A percentile compares a stretch with the other conserved stretches of the same genome.
Evolutionary conservation across 2,329 filamentous ascomycete genomes (phyloP).

Genomic region (Curvularia lunata): DNA sequence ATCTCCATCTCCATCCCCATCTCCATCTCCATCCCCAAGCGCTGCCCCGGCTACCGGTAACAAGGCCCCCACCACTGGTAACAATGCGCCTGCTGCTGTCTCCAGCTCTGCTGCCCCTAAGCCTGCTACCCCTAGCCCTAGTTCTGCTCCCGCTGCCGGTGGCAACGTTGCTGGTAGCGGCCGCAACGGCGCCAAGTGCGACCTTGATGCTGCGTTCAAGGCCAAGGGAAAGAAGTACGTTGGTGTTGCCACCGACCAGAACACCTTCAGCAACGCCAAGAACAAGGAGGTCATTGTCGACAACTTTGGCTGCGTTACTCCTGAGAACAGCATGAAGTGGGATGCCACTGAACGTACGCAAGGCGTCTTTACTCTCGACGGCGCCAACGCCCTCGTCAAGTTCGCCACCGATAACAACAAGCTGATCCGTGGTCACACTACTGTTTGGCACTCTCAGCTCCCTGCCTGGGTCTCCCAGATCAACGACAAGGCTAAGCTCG

Average conservation of each 20-base stretch:
- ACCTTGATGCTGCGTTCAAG: constrained; percentile 63
- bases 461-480: constrained; percentile 65
- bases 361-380: constrained; percentile 62
- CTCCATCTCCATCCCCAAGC: too few species aligned
- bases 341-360: constrained; percentile 59
- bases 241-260: constrained; percentile 64
- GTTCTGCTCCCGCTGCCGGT: not conserved
- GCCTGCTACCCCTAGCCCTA: too few species aligned
- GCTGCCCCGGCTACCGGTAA: constrained; percentile 10
- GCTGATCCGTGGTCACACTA: constrained; percentile 67
- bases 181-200: constrained; percentile 32
- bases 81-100: not conserved
- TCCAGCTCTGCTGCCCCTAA: not conserved
- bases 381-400: constrained; percentile 66
- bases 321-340: constrained; percentile 75
- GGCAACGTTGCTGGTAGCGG: constrained; percentile 22
- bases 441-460: constrained; percentile 65
- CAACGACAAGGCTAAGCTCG: constrained; percentile 59
- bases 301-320: constrained; percentile 69
- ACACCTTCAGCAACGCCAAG: constrained; percentile 56
- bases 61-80: not conserved
- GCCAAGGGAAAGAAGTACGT: constrained; percentile 70
- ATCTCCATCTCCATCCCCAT: constrained; percentile 8
- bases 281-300: constrained; percentile 64
- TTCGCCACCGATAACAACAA: constrained; percentile 64